Evolutionary conservation across 768 basidiomycete species (phyloP), one percentile per base, ranked within the genome.

Genomic region (Leucosporidium yakuticum): DNA sequence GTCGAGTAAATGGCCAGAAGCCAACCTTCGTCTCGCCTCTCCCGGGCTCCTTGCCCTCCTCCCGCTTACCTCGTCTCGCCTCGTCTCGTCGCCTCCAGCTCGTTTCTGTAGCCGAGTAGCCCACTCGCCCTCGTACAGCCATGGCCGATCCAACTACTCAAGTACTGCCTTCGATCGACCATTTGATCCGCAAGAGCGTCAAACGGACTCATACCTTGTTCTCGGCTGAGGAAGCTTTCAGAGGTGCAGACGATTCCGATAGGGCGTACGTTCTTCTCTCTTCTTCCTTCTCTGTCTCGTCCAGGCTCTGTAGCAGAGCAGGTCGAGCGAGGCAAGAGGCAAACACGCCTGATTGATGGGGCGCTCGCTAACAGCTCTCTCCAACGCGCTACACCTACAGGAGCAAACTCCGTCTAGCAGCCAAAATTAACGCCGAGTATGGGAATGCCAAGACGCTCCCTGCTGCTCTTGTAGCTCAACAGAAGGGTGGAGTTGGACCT

Each of bases 361-460:
- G 0, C 20, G n/a, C 29, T 14, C 19, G 23, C 6, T 25, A 9
- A 23, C 11, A 12, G n/a, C 6, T n/a, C 12, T 2, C 4, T 19
- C 47, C 6, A 36, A n/a, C n/a, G 39, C 39, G 39, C 3, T 58
- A 12, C 23, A 44, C n/a, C 0, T 4, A 23, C 62, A 72, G 71
- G 47, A 69, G 62, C 27, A 74, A 72, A 58, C 56, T 67, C 57
- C 85, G 87, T 47, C 78, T 96, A 47, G 83, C 91, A 4, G 85
- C 89, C 58, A 96, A 96, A 82, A 88, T 97, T 36, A 83, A 86
- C 44, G 86, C 91, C 76, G 95, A 98, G 80, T 99, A 93, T 78
- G 83, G 84, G 57, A 86, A 96, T 77, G 89, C 83, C 77, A 90
- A 88, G 77, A 85, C 87, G 34, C 85, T 98, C 3, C 95, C 95